Base-by-base conservation (phyloP, 2,329 filamentous ascomycete genomes). In the Lasiodiplodia theobromae region DNA sequence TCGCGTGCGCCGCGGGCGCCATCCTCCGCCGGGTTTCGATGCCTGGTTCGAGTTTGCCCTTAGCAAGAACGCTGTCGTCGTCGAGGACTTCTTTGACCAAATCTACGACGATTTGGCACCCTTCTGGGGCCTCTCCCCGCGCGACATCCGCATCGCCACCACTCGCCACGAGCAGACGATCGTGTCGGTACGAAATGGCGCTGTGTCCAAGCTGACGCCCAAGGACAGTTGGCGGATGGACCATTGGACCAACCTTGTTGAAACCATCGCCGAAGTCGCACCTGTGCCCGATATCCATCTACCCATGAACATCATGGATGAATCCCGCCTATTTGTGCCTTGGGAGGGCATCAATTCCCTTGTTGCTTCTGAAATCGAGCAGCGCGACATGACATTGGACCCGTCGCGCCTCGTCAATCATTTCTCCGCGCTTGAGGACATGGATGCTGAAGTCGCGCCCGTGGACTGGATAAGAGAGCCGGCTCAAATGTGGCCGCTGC, bases 11-110 rank as follows among this genome's bases (percentile, higher is more conserved):
- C 40, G 40, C 5, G 40, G 40, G 16, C 40, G 40, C 16, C 40
- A 85, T 70, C 84, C 85, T 16, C 85, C 85, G 8, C 85, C 85
- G 1, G 77, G 78, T 2, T 86, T 86, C 71, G 82, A 84, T 56
- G 69, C 74, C 47, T 86, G 85, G 85, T 82, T 79, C 70, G 69
- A 77, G 4, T 85, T 79, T 71, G 84, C 85, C 8, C 73, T 77
- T 38, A 75, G 77, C 12, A 73, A 81, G 56, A 74, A 81, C 63
- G 79, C 82, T 1, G 47, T 85, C 37, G 76, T 86, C 1, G 75
- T 86, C 5, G 40, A 44, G 40, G 81, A 84, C 7, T 82, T 85
- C 70, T 86, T 84, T 71, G 84, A 86, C 69, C 83, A 82, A 69
- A 83, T 86, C 11, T 84, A 86, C 72, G 73, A 82, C 68, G 84